Evolutionary conservation across 768 basidiomycete species (phyloP).

Genomic region (Grammothele lineata): DNA sequence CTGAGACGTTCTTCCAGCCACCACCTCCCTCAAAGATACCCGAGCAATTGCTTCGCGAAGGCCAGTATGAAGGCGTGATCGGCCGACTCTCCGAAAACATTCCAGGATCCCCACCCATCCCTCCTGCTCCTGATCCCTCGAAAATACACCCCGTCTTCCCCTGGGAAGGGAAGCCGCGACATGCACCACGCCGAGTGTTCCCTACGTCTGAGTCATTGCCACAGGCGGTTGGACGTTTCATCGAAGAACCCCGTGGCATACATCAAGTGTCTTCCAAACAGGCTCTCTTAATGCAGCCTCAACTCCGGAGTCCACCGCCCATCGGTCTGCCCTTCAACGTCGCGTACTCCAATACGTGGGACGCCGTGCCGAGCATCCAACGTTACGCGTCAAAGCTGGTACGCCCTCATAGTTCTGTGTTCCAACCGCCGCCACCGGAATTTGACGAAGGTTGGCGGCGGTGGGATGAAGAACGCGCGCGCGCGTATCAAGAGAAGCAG

Average conservation of each 20-base stretch:
- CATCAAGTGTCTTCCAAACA: constrained; percentile 22
- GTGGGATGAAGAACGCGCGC: constrained; percentile 31
- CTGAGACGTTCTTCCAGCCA: constrained; percentile 55
- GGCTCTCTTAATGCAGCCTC: constrained; percentile 1
- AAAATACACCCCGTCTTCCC: constrained; percentile 85
- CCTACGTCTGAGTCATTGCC: constrained; percentile 59
- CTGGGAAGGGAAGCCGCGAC: constrained; percentile 84
- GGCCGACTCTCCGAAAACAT: constrained; percentile 37
- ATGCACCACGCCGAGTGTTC: constrained; percentile 66
- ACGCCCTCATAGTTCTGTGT: constrained; percentile 39
- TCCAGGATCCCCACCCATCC: constrained; percentile 25
- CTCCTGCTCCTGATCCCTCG: constrained; percentile 59
- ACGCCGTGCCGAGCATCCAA: constrained; percentile 74
- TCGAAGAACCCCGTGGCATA: constrained; percentile 16
- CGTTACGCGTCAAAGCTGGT: constrained; percentile 63
- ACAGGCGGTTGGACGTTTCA: constrained; percentile 29
- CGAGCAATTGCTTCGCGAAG: constrained; percentile 60
- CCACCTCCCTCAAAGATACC: constrained; percentile 62
- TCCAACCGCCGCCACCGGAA: constrained; percentile 49
- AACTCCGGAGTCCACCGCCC: constrained; percentile 24
- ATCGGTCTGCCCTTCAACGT: constrained; percentile 53
- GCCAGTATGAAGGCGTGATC: constrained; percentile 67
- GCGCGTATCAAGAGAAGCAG: constrained; percentile 48
- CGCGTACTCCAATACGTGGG: constrained; percentile 81
- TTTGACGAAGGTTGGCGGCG: constrained; percentile 29